Percentiles rank a stretch among this genome's conserved stretches.
Evolutionary conservation across 1,284 basidiomycete genomes (phyloP).

Genomic region (Phenoliferia sp.): DNA sequence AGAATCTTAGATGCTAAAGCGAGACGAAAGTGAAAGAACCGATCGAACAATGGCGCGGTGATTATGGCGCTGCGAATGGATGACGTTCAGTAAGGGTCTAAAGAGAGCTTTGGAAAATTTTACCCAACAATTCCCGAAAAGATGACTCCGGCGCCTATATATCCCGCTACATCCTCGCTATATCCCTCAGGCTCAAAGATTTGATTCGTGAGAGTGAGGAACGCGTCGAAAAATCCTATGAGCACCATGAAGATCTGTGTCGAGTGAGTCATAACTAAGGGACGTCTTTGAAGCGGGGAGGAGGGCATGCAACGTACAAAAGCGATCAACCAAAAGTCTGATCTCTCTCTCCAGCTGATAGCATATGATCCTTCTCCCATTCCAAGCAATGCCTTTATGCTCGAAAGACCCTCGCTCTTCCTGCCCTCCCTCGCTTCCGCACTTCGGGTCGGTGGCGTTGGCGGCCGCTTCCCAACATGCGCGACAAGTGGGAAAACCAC

Average conservation of each 20-base stretch:
- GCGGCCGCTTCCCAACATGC: neutral
- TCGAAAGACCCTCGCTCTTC: neutral
- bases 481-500: neutral
- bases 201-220: slow-evolving; percentile 7
- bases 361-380: neutral
- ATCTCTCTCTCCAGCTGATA: neutral
- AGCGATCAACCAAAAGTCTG: neutral
- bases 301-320: neutral
- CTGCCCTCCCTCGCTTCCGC: neutral
- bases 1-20: neutral
- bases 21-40: slow-evolving; percentile 5
- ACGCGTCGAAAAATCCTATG: slow-evolving; percentile 7
- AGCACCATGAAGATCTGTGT: slow-evolving; percentile 2
- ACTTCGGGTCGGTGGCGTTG: slow-evolving; percentile 1
- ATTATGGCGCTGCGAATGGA: neutral
- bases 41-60: neutral
- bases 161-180: neutral
- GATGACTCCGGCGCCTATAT: slow-evolving; percentile 3
- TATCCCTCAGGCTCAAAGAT: slow-evolving; percentile 6
- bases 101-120: too few species aligned
- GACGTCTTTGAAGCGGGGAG: neutral
- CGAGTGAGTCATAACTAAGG: neutral
- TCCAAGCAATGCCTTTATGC: neutral
- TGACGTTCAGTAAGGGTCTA: too few species aligned
- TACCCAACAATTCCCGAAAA: neutral